phyloP scores from a whole-genome alignment of 1,284 basidiomycete species.

The Psilocybe mexicana region DNA sequence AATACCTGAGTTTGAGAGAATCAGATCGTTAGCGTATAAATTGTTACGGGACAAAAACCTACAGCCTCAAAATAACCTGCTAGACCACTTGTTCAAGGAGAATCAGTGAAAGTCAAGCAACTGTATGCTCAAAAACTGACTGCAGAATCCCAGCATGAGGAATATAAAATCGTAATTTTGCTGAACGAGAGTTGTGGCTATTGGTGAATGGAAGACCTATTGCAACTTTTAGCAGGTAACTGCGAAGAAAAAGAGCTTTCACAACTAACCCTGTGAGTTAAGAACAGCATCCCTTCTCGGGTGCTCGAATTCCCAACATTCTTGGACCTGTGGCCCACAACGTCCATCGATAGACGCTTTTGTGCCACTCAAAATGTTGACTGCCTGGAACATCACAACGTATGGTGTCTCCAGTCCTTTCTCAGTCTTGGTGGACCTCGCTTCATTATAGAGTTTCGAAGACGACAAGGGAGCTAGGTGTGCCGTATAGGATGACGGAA shows the following conservation, averaged over 20 bases:
- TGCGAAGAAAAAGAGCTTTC: slow-evolving; percentile 2
- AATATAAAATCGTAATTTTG: slow-evolving; percentile 86
- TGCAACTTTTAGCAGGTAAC: not conserved
- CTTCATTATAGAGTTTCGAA: slow-evolving; percentile 88
- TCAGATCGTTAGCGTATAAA: not conserved
- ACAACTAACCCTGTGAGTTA: slow-evolving; percentile 62
- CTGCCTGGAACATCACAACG: slow-evolving; percentile 96
- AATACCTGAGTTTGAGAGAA: slow-evolving; percentile 45
- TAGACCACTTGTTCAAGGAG: slow-evolving; percentile 59
- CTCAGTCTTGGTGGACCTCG: slow-evolving; percentile 59
- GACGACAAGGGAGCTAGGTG: slow-evolving; percentile 93
- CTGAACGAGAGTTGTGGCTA: slow-evolving; percentile 83
- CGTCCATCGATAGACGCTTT: slow-evolving; percentile 56
- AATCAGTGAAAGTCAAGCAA: slow-evolving; percentile 4
- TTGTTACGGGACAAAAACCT: slow-evolving; percentile 10
- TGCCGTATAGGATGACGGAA: slow-evolving; percentile 94
- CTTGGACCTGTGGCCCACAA: slow-evolving; percentile 85
- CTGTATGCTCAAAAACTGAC: slow-evolving; percentile 29
- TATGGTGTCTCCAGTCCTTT: slow-evolving; percentile 90
- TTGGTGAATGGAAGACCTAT: slow-evolving; percentile 83
- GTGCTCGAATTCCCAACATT: slow-evolving; percentile 98
- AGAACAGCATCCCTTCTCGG: slow-evolving; percentile 79
- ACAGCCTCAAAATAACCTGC: slow-evolving; percentile 97
- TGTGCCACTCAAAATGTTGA: slow-evolving; percentile 84
- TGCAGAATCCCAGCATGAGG: slow-evolving; percentile 95